Evolutionary conservation across 345 rosid species (phyloP).

Genomic region (Carallia pectinifolia): DNA sequence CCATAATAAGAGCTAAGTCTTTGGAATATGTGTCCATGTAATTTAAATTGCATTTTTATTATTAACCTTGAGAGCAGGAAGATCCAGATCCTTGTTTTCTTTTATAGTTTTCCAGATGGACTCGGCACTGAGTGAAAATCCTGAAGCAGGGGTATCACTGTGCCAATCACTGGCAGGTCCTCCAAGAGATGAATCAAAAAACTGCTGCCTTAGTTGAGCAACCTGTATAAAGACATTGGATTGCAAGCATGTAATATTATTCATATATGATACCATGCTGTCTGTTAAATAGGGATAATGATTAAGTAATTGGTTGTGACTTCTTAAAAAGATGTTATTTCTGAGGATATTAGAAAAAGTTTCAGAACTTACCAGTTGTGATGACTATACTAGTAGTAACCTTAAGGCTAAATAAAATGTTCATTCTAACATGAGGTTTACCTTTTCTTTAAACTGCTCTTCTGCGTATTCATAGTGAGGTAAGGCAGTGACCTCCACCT

Average conservation of each 20-base stretch:
- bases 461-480: slow-evolving; percentile 37
- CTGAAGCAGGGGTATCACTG: slow-evolving; percentile 35
- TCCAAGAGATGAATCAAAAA: slow-evolving; percentile 38
- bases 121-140: slow-evolving; percentile 29
- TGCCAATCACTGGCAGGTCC: slow-evolving; percentile 38
- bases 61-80: slow-evolving; percentile 37
- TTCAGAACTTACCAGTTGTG: background rate
- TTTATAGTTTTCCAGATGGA: slow-evolving; percentile 34
- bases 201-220: background rate
- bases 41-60: background rate
- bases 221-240: too few species aligned
- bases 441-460: slow-evolving; percentile 34
- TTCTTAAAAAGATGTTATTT: background rate
- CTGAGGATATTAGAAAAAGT: background rate
- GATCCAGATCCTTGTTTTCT: slow-evolving; percentile 38
- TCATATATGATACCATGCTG: too few species aligned
- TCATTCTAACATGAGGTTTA: background rate
- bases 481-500: slow-evolving; percentile 39
- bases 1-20: background rate
- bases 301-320: too few species aligned
- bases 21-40: too few species aligned
- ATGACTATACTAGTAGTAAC: background rate
- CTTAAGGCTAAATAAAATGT: background rate
- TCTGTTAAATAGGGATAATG: too few species aligned
- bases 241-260: too few species aligned